These are phyloP conservation scores for Plasmodium gaboni DNA, from an alignment of 169 alveolate genomes.

Conservation along the genomic window DNA sequence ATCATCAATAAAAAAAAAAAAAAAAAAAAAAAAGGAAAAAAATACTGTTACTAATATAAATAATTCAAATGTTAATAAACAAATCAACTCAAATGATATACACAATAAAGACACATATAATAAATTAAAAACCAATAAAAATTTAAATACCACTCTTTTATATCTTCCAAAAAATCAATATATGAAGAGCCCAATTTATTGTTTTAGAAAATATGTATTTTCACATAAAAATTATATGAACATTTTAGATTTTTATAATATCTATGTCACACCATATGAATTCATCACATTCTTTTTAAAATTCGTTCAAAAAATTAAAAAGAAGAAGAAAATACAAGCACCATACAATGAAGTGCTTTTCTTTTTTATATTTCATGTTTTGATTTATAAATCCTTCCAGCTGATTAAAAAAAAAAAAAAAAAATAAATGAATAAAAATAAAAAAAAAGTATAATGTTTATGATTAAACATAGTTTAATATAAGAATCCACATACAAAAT, in stretches of 20 bases:
- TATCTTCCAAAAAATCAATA: background rate
- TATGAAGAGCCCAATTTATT: constrained; percentile 20
- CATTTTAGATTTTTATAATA: constrained; percentile 32
- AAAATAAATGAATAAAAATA: background rate
- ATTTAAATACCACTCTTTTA: too few species aligned
- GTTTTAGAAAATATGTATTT: constrained; percentile 9
- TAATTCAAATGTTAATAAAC: too few species aligned
- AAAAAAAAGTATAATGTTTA: background rate
- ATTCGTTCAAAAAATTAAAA: constrained; percentile 29
- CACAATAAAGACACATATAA: too few species aligned
- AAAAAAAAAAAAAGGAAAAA: too few species aligned
- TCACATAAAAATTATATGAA: constrained; percentile 59
- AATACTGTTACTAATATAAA: too few species aligned
- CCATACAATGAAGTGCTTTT: constrained; percentile 35
- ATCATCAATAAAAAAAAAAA: too few species aligned
- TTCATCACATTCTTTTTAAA: constrained; percentile 47
- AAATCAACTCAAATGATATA: too few species aligned
- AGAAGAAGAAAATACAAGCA: constrained; percentile 28
- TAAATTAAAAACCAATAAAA: too few species aligned
- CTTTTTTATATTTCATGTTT: constrained; percentile 51
- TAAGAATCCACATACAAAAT: too few species aligned
- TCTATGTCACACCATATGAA: constrained; percentile 57
- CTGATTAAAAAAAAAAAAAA: constrained; percentile 20
- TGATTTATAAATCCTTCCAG: constrained; percentile 27
- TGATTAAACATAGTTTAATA: too few species aligned